Percentiles rank a stretch among this genome's conserved stretches.
Conservation (phyloP, 129 eudicot genomes). For the Sambucus nigra region DNA sequence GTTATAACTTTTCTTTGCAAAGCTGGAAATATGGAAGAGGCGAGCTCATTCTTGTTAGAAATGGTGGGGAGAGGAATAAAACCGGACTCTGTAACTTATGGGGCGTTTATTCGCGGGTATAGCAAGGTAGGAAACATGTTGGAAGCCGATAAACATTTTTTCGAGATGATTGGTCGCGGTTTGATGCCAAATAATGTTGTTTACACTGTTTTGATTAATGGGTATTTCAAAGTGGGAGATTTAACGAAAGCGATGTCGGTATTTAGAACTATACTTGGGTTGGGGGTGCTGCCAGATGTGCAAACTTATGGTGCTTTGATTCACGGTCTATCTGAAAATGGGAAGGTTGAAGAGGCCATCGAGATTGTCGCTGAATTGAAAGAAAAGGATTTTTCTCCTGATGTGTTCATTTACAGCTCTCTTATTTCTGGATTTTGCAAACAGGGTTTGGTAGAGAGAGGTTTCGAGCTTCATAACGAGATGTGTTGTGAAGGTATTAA, state of each 20-base stretch:
- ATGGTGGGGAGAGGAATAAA: constrained; percentile 29
- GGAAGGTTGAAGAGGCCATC: constrained; percentile 21
- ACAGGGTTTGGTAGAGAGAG: constrained; percentile 17
- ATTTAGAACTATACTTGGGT: constrained; percentile 20
- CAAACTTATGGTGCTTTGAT: constrained; percentile 26
- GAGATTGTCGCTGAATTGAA: constrained; percentile 10
- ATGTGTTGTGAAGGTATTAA: constrained; percentile 20
- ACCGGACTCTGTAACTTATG: constrained; percentile 29
- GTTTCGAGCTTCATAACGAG: constrained; percentile 17
- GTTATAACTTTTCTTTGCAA: constrained; percentile 27
- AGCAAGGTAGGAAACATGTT: constrained; percentile 21
- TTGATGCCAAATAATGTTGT: constrained; percentile 31
- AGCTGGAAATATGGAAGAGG: constrained; percentile 30
- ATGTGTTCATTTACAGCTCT: constrained; percentile 27
- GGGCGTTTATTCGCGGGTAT: constrained; percentile 27
- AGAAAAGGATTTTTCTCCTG: constrained; percentile 20
- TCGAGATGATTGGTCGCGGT: constrained; percentile 29
- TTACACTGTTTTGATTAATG: constrained; percentile 25
- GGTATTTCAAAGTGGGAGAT: constrained; percentile 27
- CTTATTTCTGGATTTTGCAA: constrained; percentile 26
- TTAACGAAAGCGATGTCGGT: constrained; percentile 11
- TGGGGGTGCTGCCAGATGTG: constrained; percentile 18
- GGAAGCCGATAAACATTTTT: constrained; percentile 19
- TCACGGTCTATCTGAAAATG: constrained; percentile 22
- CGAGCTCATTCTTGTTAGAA: constrained; percentile 13